phyloP scores from a whole-genome alignment of 306 rosid species.

The Medicago arabica region DNA sequence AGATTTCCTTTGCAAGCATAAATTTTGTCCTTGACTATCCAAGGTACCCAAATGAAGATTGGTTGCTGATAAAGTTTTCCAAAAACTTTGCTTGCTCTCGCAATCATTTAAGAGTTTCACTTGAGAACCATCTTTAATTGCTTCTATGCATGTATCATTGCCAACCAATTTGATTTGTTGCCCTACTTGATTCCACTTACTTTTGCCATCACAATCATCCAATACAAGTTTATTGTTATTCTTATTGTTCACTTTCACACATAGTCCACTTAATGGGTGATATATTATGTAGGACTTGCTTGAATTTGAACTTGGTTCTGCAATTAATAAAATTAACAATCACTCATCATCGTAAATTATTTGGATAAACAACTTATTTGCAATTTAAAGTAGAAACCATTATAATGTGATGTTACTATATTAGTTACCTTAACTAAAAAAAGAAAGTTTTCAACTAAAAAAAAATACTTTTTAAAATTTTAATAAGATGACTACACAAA shows the following conservation, averaged over 20 bases:
- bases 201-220: slow-evolving; percentile 29
- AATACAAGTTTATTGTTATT: slow-evolving; percentile 35
- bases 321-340: not conserved
- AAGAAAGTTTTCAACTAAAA: too few relatives aligned
- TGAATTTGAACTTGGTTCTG: slow-evolving; percentile 45
- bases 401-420: too few relatives aligned
- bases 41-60: slow-evolving; percentile 50
- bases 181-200: slow-evolving; percentile 41
- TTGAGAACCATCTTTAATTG: slow-evolving; percentile 36
- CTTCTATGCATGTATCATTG: slow-evolving; percentile 25
- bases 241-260: slow-evolving; percentile 37
- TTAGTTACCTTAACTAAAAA: too few relatives aligned
- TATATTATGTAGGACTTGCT: slow-evolving; percentile 40
- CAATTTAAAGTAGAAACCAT: too few relatives aligned
- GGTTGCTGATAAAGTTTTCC: slow-evolving; percentile 37
- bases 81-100: slow-evolving; percentile 32
- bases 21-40: not conserved
- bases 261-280: slow-evolving; percentile 43
- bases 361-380: too few relatives aligned
- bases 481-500: too few relatives aligned
- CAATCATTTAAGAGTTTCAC: slow-evolving; percentile 38
- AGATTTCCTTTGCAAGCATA: slow-evolving; percentile 42
- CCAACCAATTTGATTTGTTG: slow-evolving; percentile 37
- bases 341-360: not conserved
- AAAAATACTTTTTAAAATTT: too few relatives aligned